Base-by-base conservation (phyloP, 352 stramenopile genomes). In the Globisporangium camurandrum region DNA sequence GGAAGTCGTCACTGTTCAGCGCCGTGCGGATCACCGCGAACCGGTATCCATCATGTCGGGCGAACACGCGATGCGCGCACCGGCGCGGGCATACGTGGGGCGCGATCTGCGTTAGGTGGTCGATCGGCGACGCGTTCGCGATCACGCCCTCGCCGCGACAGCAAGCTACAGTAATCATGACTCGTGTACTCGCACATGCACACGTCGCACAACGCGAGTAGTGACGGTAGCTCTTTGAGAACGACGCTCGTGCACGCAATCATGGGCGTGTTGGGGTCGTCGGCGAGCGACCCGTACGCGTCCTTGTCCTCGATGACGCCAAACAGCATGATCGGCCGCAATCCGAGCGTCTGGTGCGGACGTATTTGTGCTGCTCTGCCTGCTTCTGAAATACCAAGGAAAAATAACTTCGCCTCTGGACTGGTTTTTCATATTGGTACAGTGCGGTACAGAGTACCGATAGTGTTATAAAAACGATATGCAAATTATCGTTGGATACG, bases 21-120 rank as follows among this genome's bases (percentile, higher is more conserved):
- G 89, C 82, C 64, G 92, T 73, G 54, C 97, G 87, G 64, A 99
- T 98, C 22, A 80, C 81, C 33, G 80, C 89, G 28, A 99, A 96
- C 51, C 96, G 91, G 49, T 97, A 76, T 99, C 97, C 95, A 98
- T 97, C 87, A 97, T 97, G 71, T 97, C 88, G 37, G 73, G 93
- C 28, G 97, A 96, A 42, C 95, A 97, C 46, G 99, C 94, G 70
- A 99, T 95, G 76, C 99, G 96, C 41, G 95, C 77, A 37, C 97
- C 97, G 12, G 97, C 96, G 19, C 82, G 73, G 16, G 97, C 97
- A 59, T 98, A 97, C 47, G 84, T 89, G 30, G 98, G 70, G 70
- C 44, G 90, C 86, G 66, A 99, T 97, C 61, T 88, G 95, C 49
- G 84, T 90, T 31, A 99, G 92, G 28, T 97, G 91, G 57, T 97